phyloP scores from a whole-genome alignment of 2,329 filamentous ascomycete genomes.

The Cadophora malorum region DNA sequence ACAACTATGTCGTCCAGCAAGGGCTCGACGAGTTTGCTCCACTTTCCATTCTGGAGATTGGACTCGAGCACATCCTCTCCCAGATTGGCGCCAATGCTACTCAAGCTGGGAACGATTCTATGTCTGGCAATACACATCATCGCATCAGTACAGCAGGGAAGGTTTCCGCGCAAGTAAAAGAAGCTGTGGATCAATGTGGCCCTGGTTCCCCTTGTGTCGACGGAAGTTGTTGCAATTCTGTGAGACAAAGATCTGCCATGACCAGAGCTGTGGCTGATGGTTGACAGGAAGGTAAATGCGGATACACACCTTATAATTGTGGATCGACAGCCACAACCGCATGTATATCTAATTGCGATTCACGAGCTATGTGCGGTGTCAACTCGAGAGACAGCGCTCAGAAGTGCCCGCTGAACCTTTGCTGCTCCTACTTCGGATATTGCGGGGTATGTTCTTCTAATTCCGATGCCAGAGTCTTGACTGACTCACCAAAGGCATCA shows the following conservation, averaged over 20 bases:
- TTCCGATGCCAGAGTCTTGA: background rate
- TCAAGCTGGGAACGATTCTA: conserved; percentile 27
- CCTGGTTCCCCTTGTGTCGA: conserved; percentile 30
- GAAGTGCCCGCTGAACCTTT: conserved; percentile 38
- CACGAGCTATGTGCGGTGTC: conserved; percentile 46
- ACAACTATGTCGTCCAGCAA: conserved; percentile 27
- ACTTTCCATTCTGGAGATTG: conserved; percentile 33
- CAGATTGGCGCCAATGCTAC: conserved; percentile 35
- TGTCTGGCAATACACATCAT: conserved; percentile 10
- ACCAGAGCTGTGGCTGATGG: conserved; percentile 10
- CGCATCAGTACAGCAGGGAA: background rate
- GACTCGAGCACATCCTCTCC: conserved; percentile 31
- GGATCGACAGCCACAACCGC: conserved; percentile 24
- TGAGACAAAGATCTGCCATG: conserved; percentile 6
- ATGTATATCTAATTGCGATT: conserved; percentile 39
- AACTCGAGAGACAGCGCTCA: conserved; percentile 38
- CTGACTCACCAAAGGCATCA: conserved; percentile 23
- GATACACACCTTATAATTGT: conserved; percentile 33
- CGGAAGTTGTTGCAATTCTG: conserved; percentile 38
- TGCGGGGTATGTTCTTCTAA: conserved; percentile 29
- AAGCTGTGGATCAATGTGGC: conserved; percentile 27
- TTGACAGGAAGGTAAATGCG: conserved; percentile 36
- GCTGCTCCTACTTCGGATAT: conserved; percentile 36
- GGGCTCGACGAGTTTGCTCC: conserved; percentile 25
- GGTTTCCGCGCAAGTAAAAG: background rate